phyloP scores from a whole-genome alignment of 495 filamentous ascomycete genomes.

The Hyphodiscus hymeniophilus region DNA sequence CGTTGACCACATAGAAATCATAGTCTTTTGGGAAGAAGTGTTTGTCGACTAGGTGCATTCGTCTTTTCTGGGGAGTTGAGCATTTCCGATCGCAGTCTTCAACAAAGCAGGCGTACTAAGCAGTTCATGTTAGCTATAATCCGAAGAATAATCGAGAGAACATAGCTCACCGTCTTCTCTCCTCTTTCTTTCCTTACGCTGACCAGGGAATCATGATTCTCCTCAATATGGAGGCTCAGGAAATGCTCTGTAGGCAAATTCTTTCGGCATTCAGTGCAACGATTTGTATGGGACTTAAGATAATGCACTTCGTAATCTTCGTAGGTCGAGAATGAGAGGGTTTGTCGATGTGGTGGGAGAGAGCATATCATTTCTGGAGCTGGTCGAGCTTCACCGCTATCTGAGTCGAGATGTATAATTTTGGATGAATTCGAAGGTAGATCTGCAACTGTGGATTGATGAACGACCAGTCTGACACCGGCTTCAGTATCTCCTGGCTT shows the following conservation, averaged over 20 bases:
- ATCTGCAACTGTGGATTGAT: neutral
- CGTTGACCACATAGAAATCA: constrained; percentile 81
- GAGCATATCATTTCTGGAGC: constrained; percentile 46
- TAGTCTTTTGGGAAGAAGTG: constrained; percentile 90
- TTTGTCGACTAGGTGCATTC: constrained; percentile 85
- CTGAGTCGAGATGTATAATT: constrained; percentile 18
- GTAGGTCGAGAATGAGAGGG: constrained; percentile 61
- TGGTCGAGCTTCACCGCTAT: constrained; percentile 13
- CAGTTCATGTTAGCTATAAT: too few species aligned
- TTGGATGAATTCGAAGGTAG: constrained; percentile 11
- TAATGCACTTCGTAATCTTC: constrained; percentile 88
- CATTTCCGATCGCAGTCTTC: constrained; percentile 83
- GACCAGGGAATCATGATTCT: constrained; percentile 79
- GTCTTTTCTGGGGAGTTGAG: constrained; percentile 71
- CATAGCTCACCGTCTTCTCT: constrained; percentile 81
- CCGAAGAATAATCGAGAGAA: too few species aligned
- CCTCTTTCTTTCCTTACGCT: constrained; percentile 64
- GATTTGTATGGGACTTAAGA: constrained; percentile 67
- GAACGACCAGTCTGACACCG: constrained; percentile 4
- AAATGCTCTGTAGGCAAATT: constrained; percentile 68
- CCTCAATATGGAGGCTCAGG: constrained; percentile 77
- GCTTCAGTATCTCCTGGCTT: constrained; percentile 2
- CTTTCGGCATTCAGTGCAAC: constrained; percentile 72
- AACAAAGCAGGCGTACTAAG: constrained; percentile 64
- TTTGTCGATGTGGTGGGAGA: constrained; percentile 67